Conservation (phyloP, 2,329 filamentous ascomycete species). For the Neopestalotiopsis rosae region DNA sequence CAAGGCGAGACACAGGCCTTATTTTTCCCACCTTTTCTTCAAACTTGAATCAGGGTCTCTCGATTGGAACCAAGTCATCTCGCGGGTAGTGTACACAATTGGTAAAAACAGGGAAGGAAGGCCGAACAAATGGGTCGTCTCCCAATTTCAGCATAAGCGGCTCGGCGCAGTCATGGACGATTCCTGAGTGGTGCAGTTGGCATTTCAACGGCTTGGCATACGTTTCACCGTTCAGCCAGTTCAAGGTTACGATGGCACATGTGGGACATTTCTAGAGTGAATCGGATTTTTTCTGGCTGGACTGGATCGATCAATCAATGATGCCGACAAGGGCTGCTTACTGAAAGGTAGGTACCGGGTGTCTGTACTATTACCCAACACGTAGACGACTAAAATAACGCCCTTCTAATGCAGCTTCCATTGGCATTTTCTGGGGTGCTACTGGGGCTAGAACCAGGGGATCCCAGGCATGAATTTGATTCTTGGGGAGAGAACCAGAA, state of each 20-base stretch:
- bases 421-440: conserved; percentile 1
- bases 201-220: conserved; percentile 18
- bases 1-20: too few relatives aligned
- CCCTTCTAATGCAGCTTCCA: neutral
- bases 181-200: conserved; percentile 12
- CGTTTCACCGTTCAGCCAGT: conserved; percentile 16
- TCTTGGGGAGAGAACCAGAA: neutral
- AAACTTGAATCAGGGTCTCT: conserved; percentile 6
- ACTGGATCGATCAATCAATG: neutral
- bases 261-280: conserved; percentile 4
- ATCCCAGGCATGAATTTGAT: neutral
- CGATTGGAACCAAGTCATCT: conserved; percentile 16
- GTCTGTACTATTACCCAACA: neutral
- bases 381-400: neutral
- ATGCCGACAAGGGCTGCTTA: neutral
- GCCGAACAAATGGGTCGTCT: neutral
- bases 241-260: conserved; percentile 14
- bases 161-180: conserved; percentile 16
- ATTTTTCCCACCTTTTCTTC: neutral
- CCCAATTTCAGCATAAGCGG: conserved; percentile 10
- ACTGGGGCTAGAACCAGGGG: neutral
- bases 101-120: conserved; percentile 8
- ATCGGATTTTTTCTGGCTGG: neutral
- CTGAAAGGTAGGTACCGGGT: neutral
- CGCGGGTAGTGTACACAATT: neutral